Conservation (phyloP, 202 grass and related monocot genomes). For the Brachypodium distachyon region DNA sequence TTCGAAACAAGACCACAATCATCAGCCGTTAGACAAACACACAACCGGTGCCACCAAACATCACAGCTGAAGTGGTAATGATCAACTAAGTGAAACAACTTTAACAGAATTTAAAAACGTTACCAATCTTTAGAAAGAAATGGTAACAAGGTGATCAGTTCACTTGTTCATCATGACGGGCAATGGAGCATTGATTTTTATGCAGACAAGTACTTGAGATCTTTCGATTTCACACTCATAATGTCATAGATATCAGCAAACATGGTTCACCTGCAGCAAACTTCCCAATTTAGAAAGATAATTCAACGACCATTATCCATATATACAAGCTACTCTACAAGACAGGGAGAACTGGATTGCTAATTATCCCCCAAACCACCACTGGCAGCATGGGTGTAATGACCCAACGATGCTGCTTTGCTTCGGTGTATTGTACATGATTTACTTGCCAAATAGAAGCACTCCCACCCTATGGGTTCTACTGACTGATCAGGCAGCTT, state of each 20-base stretch:
- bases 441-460: background rate
- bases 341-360: background rate
- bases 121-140: background rate
- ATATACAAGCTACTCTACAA: slow-evolving; percentile 26
- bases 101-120: too few relatives aligned
- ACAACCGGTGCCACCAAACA: too few relatives aligned
- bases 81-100: too few relatives aligned
- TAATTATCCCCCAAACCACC: slow-evolving; percentile 12
- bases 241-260: background rate
- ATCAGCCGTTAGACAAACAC: too few relatives aligned
- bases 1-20: too few relatives aligned
- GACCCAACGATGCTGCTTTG: background rate
- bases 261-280: background rate
- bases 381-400: background rate
- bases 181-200: background rate
- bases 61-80: too few relatives aligned
- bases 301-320: background rate
- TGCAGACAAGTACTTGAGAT: background rate
- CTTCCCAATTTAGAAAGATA: background rate
- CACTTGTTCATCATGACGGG: background rate
- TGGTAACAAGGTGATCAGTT: background rate
- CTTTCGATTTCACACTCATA: background rate
- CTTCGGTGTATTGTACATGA: background rate
- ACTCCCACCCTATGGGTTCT: background rate
- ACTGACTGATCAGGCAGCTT: background rate